Evolutionary conservation across 805 yeast species (phyloP), one percentile per base, ranked within the genome.

Genomic region (Dipodascus geniculatus): DNA sequence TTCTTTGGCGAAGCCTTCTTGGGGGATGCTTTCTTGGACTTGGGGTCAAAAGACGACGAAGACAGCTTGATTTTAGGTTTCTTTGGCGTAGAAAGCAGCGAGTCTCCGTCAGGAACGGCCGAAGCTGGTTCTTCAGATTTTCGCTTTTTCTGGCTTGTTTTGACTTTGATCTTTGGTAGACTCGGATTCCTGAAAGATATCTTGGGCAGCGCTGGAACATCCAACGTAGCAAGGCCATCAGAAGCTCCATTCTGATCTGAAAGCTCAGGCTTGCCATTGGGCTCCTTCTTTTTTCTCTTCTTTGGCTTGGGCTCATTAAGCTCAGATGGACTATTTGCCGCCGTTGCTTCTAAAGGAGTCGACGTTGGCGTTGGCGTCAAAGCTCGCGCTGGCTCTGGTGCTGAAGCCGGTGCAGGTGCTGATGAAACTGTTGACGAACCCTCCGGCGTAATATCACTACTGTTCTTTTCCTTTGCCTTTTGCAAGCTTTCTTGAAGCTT

Each of bases 391-490:
- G n/a, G n/a, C n/a, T n/a, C n/a, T 14, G 35, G 35, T 14, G 11
- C 35, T 8, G 35, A 28, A 14, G 35, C 14, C 14, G 35, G 35
- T 8, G 35, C 35, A 8, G 35, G 35, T 14, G 35, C 14, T 8
- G 35, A 8, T 8, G 8, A 8, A 14, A 14, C 14, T 8, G 11
- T 28, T 8, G 35, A 28, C 11, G 8, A 8, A 8, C 35, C 44
- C 9, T 28, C 11, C 33, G 11, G 9, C 11, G 33, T 28, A 28
- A 6, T 11, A 28, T 28, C 33, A 6, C 9, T 28, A 11, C 33
- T 42, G 48, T 51, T 42, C 51, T 55, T 31, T 50, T 52, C 3
- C 51, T 42, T 42, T 24, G 33, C 48, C 16, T 19, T 38, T 3
- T n/a, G 4, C 20, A 38, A 38, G 14, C 44, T 38, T 17, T 38